Evolutionary conservation across 202 grass and related monocot species (phyloP), one percentile per base, ranked within the genome.

Genomic region (Carex arenaria): DNA sequence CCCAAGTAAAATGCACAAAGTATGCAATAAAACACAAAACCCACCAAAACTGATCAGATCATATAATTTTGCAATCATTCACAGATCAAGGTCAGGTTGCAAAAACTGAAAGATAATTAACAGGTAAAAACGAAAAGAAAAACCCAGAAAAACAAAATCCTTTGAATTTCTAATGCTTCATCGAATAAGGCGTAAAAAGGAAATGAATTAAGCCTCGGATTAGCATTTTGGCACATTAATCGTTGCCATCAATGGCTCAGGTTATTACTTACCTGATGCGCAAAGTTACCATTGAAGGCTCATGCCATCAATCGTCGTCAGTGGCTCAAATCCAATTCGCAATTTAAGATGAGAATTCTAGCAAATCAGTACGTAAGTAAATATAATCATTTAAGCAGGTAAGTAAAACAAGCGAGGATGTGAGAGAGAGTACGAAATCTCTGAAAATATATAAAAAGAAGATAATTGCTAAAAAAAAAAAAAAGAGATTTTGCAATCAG

Each of bases 221-320:
- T 80, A 80, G 78, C 78, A 80, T 80, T 64, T 65, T 80, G 78
- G 78, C 78, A 80, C 78, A 80, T 80, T 80, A 80, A 80, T 80
- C 59, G 20, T 47, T 45, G 7, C 78, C 78, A 65, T 81, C 60
- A 81, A 81, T 65, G 78, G 61, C 34, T 64, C 34, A 57, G 78
- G n/a, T 62, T 64, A 38, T 81, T 30, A 81, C 12, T 34, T 9
- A 80, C 60, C 57, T 49, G 59, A 81, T 30, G 61, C 60, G 78
- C 78, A 64, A 81, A 49, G 30, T 81, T 28, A 43, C 61, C 78
- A 80, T 80, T 65, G 36, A 3, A 43, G 59, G 60, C 78, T 64
- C 57, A 81, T 64, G 78, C 78, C 60, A 63, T 81, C 36, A 45
- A 47, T 64, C 36, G 4, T 80, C 78, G 42, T 80, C 34, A 45